A percentile compares a stretch with the other conserved stretches of the same genome.
Conservation (phyloP, 768 basidiomycete genomes). For the Lentinula sp. region DNA sequence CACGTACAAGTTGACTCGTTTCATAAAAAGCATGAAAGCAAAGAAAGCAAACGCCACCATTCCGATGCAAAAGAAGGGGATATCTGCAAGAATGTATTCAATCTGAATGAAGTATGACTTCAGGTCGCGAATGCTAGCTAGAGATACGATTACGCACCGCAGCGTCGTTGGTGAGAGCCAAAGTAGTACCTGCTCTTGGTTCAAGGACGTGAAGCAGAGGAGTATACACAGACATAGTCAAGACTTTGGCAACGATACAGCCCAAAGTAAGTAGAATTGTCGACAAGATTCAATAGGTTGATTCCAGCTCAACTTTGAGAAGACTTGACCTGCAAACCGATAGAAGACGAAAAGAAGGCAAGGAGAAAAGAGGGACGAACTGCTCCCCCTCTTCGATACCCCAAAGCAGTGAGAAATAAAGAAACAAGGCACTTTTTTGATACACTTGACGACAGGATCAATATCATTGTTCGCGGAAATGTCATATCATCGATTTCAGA, state of each 20-base stretch:
- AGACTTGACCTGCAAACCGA: slow-evolving; percentile 6
- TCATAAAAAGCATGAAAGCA: slow-evolving; percentile 47
- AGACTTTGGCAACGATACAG: neutral
- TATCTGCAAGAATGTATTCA: slow-evolving; percentile 51
- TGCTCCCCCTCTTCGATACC: neutral
- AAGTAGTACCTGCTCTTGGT: slow-evolving; percentile 12
- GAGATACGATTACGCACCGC: slow-evolving; percentile 29
- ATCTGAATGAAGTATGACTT: slow-evolving; percentile 28
- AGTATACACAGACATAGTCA: neutral
- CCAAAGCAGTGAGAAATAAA: neutral
- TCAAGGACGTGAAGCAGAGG: neutral
- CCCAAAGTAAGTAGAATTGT: neutral
- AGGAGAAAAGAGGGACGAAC: neutral
- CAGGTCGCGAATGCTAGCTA: neutral
- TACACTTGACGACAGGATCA: slow-evolving; percentile 6
- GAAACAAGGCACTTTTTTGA: neutral
- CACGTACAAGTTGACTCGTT: slow-evolving; percentile 46
- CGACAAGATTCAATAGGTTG: neutral
- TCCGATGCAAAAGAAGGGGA: slow-evolving; percentile 63
- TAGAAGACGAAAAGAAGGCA: neutral
- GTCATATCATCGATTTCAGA: too few relatives aligned
- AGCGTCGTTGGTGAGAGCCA: slow-evolving; percentile 33
- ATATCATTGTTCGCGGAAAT: neutral
- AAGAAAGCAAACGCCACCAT: slow-evolving; percentile 58
- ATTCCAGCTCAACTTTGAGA: slow-evolving; percentile 6